A percentile compares a stretch with the other conserved stretches of the same genome.
Evolutionary conservation across 192 early-diverging fungal species (phyloP).

Genomic region (Paraglomus brasilianum): DNA sequence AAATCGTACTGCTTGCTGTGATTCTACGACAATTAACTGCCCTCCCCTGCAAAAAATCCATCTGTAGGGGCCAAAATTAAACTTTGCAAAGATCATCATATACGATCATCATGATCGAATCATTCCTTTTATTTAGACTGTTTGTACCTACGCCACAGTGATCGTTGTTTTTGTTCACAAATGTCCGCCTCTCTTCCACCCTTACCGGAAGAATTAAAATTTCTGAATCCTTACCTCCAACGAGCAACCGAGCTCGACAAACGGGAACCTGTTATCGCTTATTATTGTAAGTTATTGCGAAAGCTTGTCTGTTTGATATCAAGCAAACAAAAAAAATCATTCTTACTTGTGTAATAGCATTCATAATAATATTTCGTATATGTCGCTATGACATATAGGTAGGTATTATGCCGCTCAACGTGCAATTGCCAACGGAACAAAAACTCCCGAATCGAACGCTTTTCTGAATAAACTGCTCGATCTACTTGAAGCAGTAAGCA

Average conservation of each 20-base stretch:
- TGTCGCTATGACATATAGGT: slow-evolving; percentile 41
- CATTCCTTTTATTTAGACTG: neutral
- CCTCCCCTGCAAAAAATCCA: too few relatives aligned
- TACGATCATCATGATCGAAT: too few relatives aligned
- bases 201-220: slow-evolving; percentile 63
- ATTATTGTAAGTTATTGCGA: slow-evolving; percentile 72
- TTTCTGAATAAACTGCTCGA: slow-evolving; percentile 74
- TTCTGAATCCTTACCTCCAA: slow-evolving; percentile 77
- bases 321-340: too few relatives aligned
- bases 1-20: too few relatives aligned
- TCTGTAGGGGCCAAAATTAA: too few relatives aligned
- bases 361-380: too few relatives aligned
- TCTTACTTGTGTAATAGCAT: too few relatives aligned
- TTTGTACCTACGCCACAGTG: slow-evolving; percentile 29
- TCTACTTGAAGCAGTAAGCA: slow-evolving; percentile 71
- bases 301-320: too few relatives aligned
- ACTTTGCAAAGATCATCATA: too few relatives aligned
- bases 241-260: slow-evolving; percentile 74
- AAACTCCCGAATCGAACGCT: slow-evolving; percentile 51
- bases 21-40: too few relatives aligned
- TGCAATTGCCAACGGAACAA: slow-evolving; percentile 62
- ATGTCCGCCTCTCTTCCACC: slow-evolving; percentile 11
- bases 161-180: slow-evolving; percentile 13
- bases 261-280: slow-evolving; percentile 86
- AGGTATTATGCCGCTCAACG: slow-evolving; percentile 82